These are phyloP conservation scores for Metarhizium album DNA, from an alignment of 2,329 filamentous ascomycete genomes.

Conservation along the genomic window DNA sequence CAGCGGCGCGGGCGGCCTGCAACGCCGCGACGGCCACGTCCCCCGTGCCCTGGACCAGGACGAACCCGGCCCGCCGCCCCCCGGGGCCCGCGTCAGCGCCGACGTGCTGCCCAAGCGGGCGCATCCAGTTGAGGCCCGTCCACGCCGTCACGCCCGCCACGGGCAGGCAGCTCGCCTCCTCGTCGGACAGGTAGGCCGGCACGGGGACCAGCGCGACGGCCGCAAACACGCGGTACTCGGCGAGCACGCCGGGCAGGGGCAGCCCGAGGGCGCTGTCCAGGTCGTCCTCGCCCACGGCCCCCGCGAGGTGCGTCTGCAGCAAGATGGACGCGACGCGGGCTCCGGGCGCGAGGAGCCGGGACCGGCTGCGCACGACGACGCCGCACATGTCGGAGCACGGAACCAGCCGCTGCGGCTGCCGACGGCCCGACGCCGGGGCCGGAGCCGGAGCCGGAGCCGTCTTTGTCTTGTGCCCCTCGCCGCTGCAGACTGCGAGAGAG, in stretches of 20 bases:
- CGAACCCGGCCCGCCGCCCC: slow-evolving; percentile 14
- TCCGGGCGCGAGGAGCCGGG: slow-evolving; percentile 37
- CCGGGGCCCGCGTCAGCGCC: slow-evolving; percentile 9
- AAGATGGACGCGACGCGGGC: slow-evolving; percentile 60
- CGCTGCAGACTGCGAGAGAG: slow-evolving; percentile 42
- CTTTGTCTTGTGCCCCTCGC: too few relatives aligned
- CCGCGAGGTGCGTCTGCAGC: slow-evolving; percentile 43
- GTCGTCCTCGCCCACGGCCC: slow-evolving; percentile 46
- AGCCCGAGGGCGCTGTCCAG: slow-evolving; percentile 49
- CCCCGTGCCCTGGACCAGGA: slow-evolving; percentile 44
- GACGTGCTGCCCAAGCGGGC: slow-evolving; percentile 37
- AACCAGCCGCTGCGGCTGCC: slow-evolving; percentile 34
- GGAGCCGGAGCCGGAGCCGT: too few relatives aligned
- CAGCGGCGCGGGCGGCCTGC: slow-evolving; percentile 42
- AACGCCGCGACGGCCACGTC: slow-evolving; percentile 40
- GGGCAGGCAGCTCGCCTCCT: slow-evolving; percentile 50
- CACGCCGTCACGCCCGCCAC: slow-evolving; percentile 54
- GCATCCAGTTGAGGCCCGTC: slow-evolving; percentile 53
- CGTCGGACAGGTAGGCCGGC: slow-evolving; percentile 45
- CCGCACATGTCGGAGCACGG: slow-evolving; percentile 65
- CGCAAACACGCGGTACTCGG: slow-evolving; percentile 49
- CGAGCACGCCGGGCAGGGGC: slow-evolving; percentile 46
- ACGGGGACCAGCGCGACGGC: slow-evolving; percentile 42
- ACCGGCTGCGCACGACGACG: slow-evolving; percentile 36
- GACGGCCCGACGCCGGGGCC: slow-evolving; percentile 36